phyloP scores from a whole-genome alignment of 371 early-diverging fungal species.

The Mortierella sp. region DNA sequence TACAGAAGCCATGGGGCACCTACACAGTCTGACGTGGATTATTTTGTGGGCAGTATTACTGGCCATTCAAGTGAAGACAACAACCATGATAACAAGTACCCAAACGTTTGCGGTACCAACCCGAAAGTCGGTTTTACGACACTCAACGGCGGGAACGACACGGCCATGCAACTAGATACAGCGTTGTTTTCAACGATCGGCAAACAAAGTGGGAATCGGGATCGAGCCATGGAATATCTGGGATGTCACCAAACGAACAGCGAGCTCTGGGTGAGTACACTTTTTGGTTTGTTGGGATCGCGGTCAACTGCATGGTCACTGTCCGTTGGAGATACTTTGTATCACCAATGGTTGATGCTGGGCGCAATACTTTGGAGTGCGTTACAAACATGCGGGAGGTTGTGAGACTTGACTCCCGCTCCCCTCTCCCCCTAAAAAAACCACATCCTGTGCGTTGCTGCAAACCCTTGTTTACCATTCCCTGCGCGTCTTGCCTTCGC shows the following conservation, averaged over 20 bases:
- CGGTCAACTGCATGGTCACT: too few species aligned
- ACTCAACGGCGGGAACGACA: too few species aligned
- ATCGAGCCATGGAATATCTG: slow-evolving; percentile 23
- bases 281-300: too few species aligned
- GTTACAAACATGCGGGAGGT: too few species aligned
- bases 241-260: slow-evolving; percentile 29
- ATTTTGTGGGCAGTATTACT: slow-evolving; percentile 36
- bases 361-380: too few species aligned
- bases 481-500: too few species aligned
- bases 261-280: slow-evolving; percentile 45
- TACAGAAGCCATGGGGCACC: background rate
- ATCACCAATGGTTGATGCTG: too few species aligned
- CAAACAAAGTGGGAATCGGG: background rate
- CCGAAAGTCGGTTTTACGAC: too few species aligned
- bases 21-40: slow-evolving; percentile 29
- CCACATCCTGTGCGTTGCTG: background rate
- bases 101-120: too few species aligned
- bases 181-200: background rate
- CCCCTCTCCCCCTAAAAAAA: background rate
- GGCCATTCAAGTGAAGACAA: background rate
- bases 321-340: too few species aligned
- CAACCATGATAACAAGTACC: too few species aligned
- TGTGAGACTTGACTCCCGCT: too few species aligned
- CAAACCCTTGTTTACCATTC: background rate
- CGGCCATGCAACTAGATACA: background rate